These are phyloP conservation scores for Capsella rubella DNA, from an alignment of 441 rosid species.

Conservation along the genomic window DNA sequence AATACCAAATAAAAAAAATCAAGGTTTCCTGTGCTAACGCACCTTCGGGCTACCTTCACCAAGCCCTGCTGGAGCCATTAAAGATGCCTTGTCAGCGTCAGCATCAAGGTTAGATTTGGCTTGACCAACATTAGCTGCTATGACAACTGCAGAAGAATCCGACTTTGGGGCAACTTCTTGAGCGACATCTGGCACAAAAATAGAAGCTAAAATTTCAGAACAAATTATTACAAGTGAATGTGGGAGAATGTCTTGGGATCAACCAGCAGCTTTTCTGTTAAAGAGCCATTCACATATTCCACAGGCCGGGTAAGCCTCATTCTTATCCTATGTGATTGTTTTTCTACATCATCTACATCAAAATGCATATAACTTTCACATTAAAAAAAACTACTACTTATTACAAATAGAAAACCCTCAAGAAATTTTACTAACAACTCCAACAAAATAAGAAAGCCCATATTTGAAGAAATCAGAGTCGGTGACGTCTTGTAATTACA, in stretches of 20 bases:
- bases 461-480: constrained; percentile 18
- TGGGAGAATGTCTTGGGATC: constrained; percentile 10
- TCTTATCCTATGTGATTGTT: constrained; percentile 1
- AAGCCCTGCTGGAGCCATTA: constrained; percentile 74
- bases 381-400: background rate
- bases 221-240: constrained; percentile 5
- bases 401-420: constrained; percentile 12
- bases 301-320: constrained; percentile 3
- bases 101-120: constrained; percentile 45
- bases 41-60: constrained; percentile 99
- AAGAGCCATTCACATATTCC: constrained; percentile 20
- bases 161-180: constrained; percentile 29
- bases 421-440: background rate
- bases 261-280: constrained; percentile 15
- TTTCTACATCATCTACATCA: background rate
- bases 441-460: constrained; percentile 7
- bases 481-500: background rate
- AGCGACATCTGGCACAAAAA: constrained; percentile 37
- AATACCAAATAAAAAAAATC: constrained; percentile 36
- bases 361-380: constrained; percentile 7
- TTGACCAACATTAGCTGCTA: constrained; percentile 46
- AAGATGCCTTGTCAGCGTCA: constrained; percentile 54
- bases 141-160: constrained; percentile 41
- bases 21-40: constrained; percentile 40
- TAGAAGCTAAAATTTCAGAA: constrained; percentile 42